Evolutionary conservation across 768 basidiomycete species (phyloP).

Genomic region (Cubamyces sp.): DNA sequence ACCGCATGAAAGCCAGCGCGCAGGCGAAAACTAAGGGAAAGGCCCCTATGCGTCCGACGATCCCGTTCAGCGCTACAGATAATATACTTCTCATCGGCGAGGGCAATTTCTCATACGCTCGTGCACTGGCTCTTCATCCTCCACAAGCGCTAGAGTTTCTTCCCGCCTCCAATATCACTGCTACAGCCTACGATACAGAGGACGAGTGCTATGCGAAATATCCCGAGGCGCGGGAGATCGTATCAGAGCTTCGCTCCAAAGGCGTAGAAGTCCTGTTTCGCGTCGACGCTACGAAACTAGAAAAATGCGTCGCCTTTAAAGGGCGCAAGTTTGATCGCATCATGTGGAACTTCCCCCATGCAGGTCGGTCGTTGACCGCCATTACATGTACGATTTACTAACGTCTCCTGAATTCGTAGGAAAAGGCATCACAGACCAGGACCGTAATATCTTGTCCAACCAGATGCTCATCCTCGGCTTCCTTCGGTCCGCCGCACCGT

Average conservation of each 20-base stretch:
- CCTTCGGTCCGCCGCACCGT: conserved; percentile 67
- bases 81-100: conserved; percentile 84
- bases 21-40: conserved; percentile 46
- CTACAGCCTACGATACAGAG: conserved; percentile 86
- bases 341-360: conserved; percentile 97
- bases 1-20: conserved; percentile 37
- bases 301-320: conserved; percentile 59
- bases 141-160: conserved; percentile 52
- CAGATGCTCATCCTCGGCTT: conserved; percentile 84
- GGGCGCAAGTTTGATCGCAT: conserved; percentile 74
- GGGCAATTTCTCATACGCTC: conserved; percentile 93
- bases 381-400: neutral
- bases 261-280: conserved; percentile 78
- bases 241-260: conserved; percentile 53
- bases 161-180: conserved; percentile 69
- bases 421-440: conserved; percentile 90
- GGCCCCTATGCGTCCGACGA: conserved; percentile 44
- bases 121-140: conserved; percentile 62
- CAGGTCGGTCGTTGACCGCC: conserved; percentile 55
- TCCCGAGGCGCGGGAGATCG: conserved; percentile 66
- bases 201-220: conserved; percentile 82
- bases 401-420: conserved; percentile 47
- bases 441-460: conserved; percentile 90
- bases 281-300: conserved; percentile 83
- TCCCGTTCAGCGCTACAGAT: conserved; percentile 69